phyloP scores from a whole-genome alignment of 2,329 filamentous ascomycete genomes.

The Lecanoromycetidae sp. region DNA sequence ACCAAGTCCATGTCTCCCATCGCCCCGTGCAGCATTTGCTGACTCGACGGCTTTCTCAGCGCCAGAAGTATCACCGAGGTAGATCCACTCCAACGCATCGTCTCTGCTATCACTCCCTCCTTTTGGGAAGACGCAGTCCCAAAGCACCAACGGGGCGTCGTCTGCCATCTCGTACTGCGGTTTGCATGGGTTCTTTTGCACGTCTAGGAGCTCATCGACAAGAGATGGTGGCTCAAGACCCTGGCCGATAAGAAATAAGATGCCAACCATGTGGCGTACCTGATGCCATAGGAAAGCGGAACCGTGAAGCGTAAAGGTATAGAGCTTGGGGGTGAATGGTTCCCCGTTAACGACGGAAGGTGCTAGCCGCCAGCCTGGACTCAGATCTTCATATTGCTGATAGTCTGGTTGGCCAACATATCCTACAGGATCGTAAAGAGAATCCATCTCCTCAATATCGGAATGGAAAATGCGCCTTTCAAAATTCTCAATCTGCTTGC shows the following conservation, averaged over 20 bases:
- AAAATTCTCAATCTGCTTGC: conserved; percentile 81
- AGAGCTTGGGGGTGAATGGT: conserved; percentile 39
- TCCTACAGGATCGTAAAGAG: conserved; percentile 40
- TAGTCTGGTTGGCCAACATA: conserved; percentile 42
- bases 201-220: conserved; percentile 62
- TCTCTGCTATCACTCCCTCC: conserved; percentile 34
- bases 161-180: conserved; percentile 85
- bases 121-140: conserved; percentile 82
- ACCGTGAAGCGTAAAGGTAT: conserved; percentile 77
- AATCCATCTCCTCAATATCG: conserved; percentile 58
- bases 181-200: conserved; percentile 56
- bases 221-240: conserved; percentile 66
- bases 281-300: conserved; percentile 97
- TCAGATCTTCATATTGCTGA: conserved; percentile 24
- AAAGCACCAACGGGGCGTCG: conserved; percentile 80
- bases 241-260: conserved; percentile 89
- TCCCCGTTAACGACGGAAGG: neutral
- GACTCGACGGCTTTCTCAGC: conserved; percentile 24
- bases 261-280: conserved; percentile 82
- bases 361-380: neutral
- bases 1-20: conserved; percentile 50
- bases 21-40: conserved; percentile 30
- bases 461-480: conserved; percentile 66
- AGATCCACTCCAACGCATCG: conserved; percentile 65
- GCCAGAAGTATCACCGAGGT: conserved; percentile 54